Evolutionary conservation across 78 protist species (phyloP).

Genomic region (Planoprotostelium fungivorum): DNA sequence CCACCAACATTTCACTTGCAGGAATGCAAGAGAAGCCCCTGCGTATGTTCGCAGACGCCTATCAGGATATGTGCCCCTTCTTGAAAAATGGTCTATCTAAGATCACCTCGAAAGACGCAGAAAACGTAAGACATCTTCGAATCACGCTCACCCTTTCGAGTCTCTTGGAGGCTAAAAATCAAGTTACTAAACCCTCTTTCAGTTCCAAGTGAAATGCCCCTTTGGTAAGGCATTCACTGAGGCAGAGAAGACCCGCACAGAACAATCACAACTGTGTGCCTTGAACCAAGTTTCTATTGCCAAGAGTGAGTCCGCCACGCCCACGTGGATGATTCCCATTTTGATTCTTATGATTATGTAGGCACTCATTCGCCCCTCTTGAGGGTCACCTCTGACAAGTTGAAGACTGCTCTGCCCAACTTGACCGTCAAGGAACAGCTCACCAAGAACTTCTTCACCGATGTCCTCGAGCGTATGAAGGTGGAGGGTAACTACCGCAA

Average conservation of each 20-base stretch:
- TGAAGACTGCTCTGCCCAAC: neutral
- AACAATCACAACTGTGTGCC: too few species aligned
- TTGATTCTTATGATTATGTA: too few species aligned
- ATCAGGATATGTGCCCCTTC: neutral
- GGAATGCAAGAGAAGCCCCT: neutral
- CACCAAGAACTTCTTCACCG: neutral
- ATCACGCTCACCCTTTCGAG: neutral
- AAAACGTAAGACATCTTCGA: neutral
- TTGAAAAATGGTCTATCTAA: neutral
- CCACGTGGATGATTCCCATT: too few species aligned
- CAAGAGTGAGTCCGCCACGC: too few species aligned
- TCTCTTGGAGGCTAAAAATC: neutral
- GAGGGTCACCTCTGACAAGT: neutral
- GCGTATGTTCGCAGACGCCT: neutral
- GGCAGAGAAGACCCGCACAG: too few species aligned
- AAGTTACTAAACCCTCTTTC: neutral
- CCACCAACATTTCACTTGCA: neutral
- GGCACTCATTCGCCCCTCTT: too few species aligned
- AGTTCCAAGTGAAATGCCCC: neutral
- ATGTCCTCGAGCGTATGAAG: neutral
- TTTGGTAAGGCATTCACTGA: neutral
- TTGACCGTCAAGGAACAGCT: neutral
- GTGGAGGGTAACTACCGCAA: neutral
- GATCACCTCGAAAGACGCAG: neutral
- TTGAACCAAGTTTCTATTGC: too few species aligned